Base-by-base conservation (phyloP, 495 filamentous ascomycete species). In the Tuber brumale region DNA sequence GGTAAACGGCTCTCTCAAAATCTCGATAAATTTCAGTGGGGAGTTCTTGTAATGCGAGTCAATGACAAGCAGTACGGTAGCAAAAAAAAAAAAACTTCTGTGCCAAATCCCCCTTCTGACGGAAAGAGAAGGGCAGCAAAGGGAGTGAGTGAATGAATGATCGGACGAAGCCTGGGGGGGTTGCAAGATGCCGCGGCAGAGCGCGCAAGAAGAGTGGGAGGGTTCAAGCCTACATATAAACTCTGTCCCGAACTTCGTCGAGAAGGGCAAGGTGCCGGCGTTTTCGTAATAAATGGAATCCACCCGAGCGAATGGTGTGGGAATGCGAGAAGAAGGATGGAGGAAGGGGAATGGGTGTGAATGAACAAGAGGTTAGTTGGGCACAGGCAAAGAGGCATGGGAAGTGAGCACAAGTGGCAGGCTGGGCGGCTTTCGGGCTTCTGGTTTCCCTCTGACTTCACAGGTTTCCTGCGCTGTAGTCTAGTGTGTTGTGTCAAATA, bases 1-100 rank as follows among this genome's bases (percentile, higher is more conserved):
- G 78, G 78, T 79, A 80, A 80, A 80, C 78, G 78, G 77, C 39
- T 79, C 42, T 37, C 42, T 70, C 45, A 31, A 61, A 61, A 61
- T 12, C 27, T 27, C 27, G 27, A 66, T 57, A 66, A 35, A 35
- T 35, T 35, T 35, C 57, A 66, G 31, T 35, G 5, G 57, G 27
- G 27, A 14, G 31, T 35, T 35, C 57, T 66, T 2, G 14, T n/a
- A 35, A 66, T 14, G 57, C 57, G 0, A 66, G 57, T 8, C 57
- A 35, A 66, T 27, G 14, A 66, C 57, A 66, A 66, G 14, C 14
- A 35, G 57, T 12, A 35, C 14, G 18, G 57, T 12, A 35, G 57
- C 31, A 35, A 3, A 14, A 66, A 66, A 27, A 66, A 35, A 9
- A 35, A 31, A 66, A 12, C 3, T 18, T 66, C 57, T 6, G 57